These are phyloP conservation scores for Puccinia triticina DNA, from an alignment of 1,284 basidiomycete genomes.

Conservation along the genomic window DNA sequence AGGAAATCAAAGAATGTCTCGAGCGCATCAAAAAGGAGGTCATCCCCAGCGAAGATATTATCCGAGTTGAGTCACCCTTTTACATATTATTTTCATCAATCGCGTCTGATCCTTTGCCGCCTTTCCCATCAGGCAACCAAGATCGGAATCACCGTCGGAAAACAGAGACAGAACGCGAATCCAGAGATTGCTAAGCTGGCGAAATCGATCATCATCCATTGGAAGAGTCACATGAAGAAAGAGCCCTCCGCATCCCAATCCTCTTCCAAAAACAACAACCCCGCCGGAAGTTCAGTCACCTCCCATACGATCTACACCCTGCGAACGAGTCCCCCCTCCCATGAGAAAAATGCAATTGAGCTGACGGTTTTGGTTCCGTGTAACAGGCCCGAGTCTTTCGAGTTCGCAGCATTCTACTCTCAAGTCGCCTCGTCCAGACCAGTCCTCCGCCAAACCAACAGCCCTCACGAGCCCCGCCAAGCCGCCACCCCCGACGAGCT, in stretches of 20 bases:
- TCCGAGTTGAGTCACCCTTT: conserved; percentile 34
- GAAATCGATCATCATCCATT: conserved; percentile 42
- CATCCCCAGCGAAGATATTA: conserved; percentile 40
- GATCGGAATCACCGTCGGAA: conserved; percentile 47
- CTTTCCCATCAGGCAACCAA: conserved; percentile 28
- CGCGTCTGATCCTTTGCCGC: not conserved
- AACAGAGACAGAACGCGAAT: conserved; percentile 44
- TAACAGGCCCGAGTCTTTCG: conserved; percentile 23
- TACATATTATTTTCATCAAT: too few species aligned
- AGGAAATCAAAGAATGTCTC: conserved; percentile 38
- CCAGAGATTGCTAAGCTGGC: conserved; percentile 46
- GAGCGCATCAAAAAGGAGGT: conserved; percentile 35
- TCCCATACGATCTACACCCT: too few species aligned
- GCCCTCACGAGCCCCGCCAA: not conserved
- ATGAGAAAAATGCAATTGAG: too few species aligned
- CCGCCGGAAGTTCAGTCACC: not conserved
- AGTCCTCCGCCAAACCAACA: not conserved
- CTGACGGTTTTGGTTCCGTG: not conserved
- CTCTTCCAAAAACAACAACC: conserved; percentile 12
- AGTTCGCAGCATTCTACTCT: not conserved
- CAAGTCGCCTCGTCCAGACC: conserved; percentile 19
- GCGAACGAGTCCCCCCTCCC: too few species aligned
- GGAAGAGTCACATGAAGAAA: conserved; percentile 39
- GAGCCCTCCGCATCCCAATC: conserved; percentile 4
- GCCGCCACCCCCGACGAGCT: not conserved